Base-by-base conservation (phyloP, 768 basidiomycete species). In the Boletales sp. region DNA sequence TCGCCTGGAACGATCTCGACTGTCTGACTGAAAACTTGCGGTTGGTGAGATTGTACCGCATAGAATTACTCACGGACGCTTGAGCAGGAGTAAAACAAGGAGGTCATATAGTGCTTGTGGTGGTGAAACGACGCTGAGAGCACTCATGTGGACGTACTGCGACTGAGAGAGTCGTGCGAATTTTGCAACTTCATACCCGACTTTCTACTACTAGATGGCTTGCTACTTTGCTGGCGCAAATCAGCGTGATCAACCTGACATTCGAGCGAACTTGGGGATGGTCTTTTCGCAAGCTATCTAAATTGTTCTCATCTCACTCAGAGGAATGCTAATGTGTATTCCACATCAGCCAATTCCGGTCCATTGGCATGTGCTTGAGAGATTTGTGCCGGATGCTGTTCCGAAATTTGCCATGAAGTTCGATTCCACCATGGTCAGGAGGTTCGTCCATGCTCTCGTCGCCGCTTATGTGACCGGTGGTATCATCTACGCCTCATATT, bases 1-100 rank as follows among this genome's bases (percentile, higher is more conserved):
- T 76, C 74, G 1, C 84, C 84, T 15, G 86, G 84, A 31, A 87
- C 63, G 47, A 87, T 74, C 63, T 87, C 86, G 17, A 85, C 63
- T 1, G 84, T 79, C 43, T 58, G 47, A 36, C 65, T 67, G 34
- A 32, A 45, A 48, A 43, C 17, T 34, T 38, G 15, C 8, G 40
- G 40, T 24, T 40, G 38, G 29, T 49, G 14, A 12, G 40, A 13
- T 15, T 13, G 27, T 37, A 34, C n/a, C 14, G 18, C 3, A 19
- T 18, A 37, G 12, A 13, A 13, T 35, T 4, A 66, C 65, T 67
- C 48, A 66, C 65, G 65, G 67, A 43, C 39, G 53, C 50, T 40
- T 56, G 39, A 38, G n/a, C 4, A 67, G 43, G 21, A 69, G 53
- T 2, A 60, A 60, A 40, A 49, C 47, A n/a, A 66, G 65, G 17